Evolutionary conservation across 176 grass and related monocot species (phyloP), one percentile per base, ranked within the genome.

Genomic region (Oryza officinalis): DNA sequence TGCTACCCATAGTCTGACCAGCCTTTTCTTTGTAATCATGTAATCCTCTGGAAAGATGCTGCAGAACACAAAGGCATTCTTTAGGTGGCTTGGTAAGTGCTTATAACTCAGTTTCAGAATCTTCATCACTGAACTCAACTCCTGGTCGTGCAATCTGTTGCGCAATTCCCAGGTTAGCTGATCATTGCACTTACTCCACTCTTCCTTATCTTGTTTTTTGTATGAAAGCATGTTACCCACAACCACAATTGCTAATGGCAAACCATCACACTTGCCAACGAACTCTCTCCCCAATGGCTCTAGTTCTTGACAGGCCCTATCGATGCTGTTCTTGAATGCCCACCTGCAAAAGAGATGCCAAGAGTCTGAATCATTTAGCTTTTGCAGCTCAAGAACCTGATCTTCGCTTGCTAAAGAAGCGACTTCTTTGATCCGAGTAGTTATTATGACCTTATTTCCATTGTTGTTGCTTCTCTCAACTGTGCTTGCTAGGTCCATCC

Each of bases 1-100:
- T 8, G 86, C 90, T 14, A 92, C 63, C 86, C 86, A 92, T 8
- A 92, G 77, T 4, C 77, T 85, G 31, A 82, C 54, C 33, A 88
- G 49, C 70, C 46, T 63, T 18, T 88, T 92, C 32, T 74, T 88
- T 41, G 66, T 50, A 4, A 92, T 70, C 5, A 30, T 35, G 83
- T 75, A 85, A 73, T 88, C 86, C 31, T 92, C 86, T n/a, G 86
- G 90, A 65, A 88, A 92, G 22, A 92, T 72, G 38, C 82, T 85
- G 69, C 82, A 86, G 52, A 88, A 83, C 14, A 92, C 75, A 27
- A 92, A 86, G 11, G 86, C 77, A 31, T 79, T 72, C 78, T 83
- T 88, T 6, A 92, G 77, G 40, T 88, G 47, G 32, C 75, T 52
- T 0, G 90, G 90, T 13, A 92, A 78, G 71, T 85, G 47, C 27